These are phyloP conservation scores for Peronospora farinosa DNA, from an alignment of 352 stramenopile species.

Conservation along the genomic window DNA sequence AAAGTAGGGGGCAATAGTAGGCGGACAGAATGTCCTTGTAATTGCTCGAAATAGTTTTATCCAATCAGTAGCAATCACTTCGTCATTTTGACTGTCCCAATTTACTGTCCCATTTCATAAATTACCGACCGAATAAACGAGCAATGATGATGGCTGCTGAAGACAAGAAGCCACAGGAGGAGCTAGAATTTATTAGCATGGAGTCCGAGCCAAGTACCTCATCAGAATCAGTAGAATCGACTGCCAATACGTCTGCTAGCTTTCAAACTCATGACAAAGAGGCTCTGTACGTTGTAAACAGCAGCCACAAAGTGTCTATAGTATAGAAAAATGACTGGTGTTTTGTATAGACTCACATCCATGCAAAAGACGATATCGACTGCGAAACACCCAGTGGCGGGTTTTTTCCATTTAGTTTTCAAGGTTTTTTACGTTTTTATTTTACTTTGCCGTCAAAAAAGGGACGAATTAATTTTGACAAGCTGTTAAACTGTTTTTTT, in stretches of 20 bases:
- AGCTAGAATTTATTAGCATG: conserved; percentile 79
- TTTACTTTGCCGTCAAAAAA: background rate
- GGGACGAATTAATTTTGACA: no score
- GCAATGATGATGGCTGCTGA: conserved; percentile 46
- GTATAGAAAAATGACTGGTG: conserved; percentile 4
- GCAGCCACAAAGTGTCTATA: background rate
- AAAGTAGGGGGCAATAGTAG: conserved; percentile 39
- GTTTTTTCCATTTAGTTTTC: conserved; percentile 96
- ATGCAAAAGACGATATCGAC: conserved; percentile 63
- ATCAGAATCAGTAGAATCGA: conserved; percentile 5
- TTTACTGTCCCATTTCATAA: conserved; percentile 11
- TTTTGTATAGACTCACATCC: conserved; percentile 45
- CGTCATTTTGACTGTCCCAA: no score
- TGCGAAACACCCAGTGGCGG: conserved; percentile 90
- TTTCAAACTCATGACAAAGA: conserved; percentile 35
- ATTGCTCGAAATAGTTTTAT: conserved; percentile 22
- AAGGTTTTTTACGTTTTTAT: conserved; percentile 57
- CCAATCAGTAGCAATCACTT: background rate
- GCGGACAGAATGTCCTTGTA: conserved; percentile 2
- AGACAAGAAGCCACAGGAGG: conserved; percentile 56
- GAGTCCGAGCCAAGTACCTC: conserved; percentile 26
- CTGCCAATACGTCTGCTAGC: conserved; percentile 5
- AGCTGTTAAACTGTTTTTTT: background rate
- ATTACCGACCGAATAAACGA: background rate
- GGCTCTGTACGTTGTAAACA: conserved; percentile 44